Evolutionary conservation across 2,329 filamentous ascomycete species (phyloP).

Genomic region (Talaromyces sp.): DNA sequence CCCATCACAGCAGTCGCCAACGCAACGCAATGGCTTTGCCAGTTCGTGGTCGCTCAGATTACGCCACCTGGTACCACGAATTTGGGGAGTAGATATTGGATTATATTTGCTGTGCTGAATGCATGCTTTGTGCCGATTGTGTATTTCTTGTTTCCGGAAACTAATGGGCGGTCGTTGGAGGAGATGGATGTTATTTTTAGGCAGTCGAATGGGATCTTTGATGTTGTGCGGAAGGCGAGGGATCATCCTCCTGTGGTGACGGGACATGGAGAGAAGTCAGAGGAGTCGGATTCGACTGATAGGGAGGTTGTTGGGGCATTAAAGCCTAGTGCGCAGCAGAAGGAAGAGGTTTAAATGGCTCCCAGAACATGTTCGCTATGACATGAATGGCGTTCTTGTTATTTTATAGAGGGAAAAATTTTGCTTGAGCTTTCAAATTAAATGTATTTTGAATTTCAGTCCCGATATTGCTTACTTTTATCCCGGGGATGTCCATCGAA

Average conservation of each 20-base stretch:
- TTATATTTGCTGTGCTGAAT: slow-evolving; percentile 30
- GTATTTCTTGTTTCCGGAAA: slow-evolving; percentile 33
- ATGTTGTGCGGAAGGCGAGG: slow-evolving; percentile 13
- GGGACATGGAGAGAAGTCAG: background rate
- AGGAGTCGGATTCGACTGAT: slow-evolving; percentile 12
- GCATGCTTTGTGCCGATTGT: slow-evolving; percentile 26
- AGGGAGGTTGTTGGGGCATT: background rate
- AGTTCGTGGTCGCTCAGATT: slow-evolving; percentile 33
- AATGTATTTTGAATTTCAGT: background rate
- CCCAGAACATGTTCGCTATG: background rate
- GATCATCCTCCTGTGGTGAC: background rate
- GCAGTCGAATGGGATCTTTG: slow-evolving; percentile 18
- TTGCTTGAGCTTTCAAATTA: background rate
- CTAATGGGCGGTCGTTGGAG: slow-evolving; percentile 32
- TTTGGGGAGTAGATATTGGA: slow-evolving; percentile 30
- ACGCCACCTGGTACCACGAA: slow-evolving; percentile 32
- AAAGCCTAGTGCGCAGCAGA: background rate
- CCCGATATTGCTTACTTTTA: background rate
- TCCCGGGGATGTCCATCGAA: background rate
- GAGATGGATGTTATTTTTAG: slow-evolving; percentile 34
- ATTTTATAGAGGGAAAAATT: background rate
- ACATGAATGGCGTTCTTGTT: background rate
- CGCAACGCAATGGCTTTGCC: slow-evolving; percentile 39
- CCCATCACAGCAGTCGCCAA: slow-evolving; percentile 40
- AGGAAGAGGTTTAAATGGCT: background rate